Evolutionary conservation across 306 rosid species (phyloP).

Genomic region (Glycine latifolia): DNA sequence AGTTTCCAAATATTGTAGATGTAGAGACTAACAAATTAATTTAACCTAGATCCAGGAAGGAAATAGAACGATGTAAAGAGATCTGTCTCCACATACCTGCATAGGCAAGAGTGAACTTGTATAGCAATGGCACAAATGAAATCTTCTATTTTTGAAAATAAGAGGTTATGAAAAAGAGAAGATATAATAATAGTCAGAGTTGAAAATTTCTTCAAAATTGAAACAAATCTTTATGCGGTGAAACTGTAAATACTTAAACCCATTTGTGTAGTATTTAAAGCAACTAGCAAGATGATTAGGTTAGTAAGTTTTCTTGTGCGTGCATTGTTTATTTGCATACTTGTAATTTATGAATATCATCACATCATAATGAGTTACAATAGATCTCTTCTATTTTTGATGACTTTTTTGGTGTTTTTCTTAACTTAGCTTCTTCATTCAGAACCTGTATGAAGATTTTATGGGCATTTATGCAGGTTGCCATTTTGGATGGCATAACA

Average conservation of each 20-base stretch:
- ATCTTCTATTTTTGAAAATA: not conserved
- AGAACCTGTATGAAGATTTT: slow-evolving; percentile 42
- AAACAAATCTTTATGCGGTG: slow-evolving; percentile 7
- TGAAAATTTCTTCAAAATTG: not conserved
- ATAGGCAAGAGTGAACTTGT: not conserved
- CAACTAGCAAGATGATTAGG: slow-evolving; percentile 18
- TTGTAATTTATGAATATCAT: not conserved
- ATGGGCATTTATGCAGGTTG: slow-evolving; percentile 64
- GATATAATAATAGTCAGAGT: not conserved
- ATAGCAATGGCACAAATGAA: no score
- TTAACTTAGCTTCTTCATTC: not conserved
- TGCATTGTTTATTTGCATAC: not conserved
- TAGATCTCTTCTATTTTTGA: slow-evolving; percentile 10
- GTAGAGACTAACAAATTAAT: not conserved
- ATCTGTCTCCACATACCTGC: not conserved
- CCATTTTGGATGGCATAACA: slow-evolving; percentile 84
- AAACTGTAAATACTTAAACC: slow-evolving; percentile 19
- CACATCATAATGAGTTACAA: not conserved
- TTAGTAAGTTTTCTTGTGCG: not conserved
- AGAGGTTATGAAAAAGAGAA: not conserved
- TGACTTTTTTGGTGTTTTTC: not conserved
- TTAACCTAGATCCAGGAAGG: not conserved
- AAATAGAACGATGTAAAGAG: slow-evolving; percentile 9
- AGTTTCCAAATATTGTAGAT: slow-evolving; percentile 13
- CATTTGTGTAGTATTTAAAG: slow-evolving; percentile 12